Conservation (phyloP, 495 filamentous ascomycete species). For the Elaphomyces granulatus region DNA sequence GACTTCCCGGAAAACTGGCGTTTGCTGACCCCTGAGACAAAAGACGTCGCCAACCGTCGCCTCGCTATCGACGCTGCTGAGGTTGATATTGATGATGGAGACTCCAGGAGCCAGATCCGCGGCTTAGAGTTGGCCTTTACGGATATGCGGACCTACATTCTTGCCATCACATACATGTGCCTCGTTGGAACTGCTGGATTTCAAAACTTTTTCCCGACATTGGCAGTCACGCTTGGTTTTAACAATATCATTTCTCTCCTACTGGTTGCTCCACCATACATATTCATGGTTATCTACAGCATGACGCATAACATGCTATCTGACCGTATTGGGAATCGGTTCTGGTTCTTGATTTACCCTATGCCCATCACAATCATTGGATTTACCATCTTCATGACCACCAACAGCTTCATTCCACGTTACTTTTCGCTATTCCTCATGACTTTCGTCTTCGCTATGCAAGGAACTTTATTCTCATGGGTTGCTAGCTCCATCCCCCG, state of each 20-base stretch:
- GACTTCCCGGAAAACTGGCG: constrained; percentile 38
- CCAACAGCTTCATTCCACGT: constrained; percentile 30
- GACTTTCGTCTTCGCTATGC: constrained; percentile 39
- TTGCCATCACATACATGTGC: constrained; percentile 37
- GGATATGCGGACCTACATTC: constrained; percentile 36
- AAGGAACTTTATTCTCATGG: constrained; percentile 41
- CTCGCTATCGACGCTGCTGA: constrained; percentile 33
- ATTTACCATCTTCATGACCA: constrained; percentile 37
- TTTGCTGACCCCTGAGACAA: constrained; percentile 31
- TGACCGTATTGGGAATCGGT: constrained; percentile 30
- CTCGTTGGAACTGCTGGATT: constrained; percentile 38
- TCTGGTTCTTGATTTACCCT: constrained; percentile 40
- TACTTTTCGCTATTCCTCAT: constrained; percentile 43
- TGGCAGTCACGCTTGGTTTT: constrained; percentile 31
- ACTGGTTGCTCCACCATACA: constrained; percentile 38
- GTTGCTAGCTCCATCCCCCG: constrained; percentile 37
- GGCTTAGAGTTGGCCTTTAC: constrained; percentile 38
- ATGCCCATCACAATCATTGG: constrained; percentile 36
- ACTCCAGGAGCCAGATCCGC: constrained; percentile 31
- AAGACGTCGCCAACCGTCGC: constrained; percentile 34
- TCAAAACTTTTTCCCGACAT: constrained; percentile 42
- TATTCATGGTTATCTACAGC: constrained; percentile 40
- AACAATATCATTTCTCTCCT: constrained; percentile 29
- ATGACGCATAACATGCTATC: constrained; percentile 31
- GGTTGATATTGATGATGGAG: constrained; percentile 35